Percentiles rank a stretch among this genome's conserved stretches.
These are phyloP conservation scores for Rhytidhysteron rufulum DNA, from an alignment of 2,329 filamentous ascomycete genomes.

Conservation along the genomic window DNA sequence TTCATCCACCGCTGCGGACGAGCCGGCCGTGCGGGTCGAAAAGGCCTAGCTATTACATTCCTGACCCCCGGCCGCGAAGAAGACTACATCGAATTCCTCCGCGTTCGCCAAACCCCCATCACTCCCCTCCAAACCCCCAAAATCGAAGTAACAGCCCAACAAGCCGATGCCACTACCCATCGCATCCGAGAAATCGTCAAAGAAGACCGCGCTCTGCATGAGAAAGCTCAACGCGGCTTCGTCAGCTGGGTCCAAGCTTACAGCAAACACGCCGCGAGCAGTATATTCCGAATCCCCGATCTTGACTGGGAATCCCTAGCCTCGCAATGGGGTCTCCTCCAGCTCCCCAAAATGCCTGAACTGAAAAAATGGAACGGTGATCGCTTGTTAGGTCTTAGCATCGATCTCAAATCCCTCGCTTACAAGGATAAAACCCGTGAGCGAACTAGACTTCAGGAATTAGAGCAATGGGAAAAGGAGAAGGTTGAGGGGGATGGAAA, in stretches of 20 bases:
- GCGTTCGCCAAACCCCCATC: slow-evolving; percentile 83
- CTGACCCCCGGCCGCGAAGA: slow-evolving; percentile 80
- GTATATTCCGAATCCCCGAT: slow-evolving; percentile 80
- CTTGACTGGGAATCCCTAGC: slow-evolving; percentile 83
- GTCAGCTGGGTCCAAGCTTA: slow-evolving; percentile 93
- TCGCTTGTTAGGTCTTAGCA: slow-evolving; percentile 34
- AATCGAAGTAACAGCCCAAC: slow-evolving; percentile 56
- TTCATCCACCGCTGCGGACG: slow-evolving; percentile 65
- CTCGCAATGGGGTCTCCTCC: slow-evolving; percentile 78
- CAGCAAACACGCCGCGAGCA: slow-evolving; percentile 82
- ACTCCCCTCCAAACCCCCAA: slow-evolving; percentile 55
- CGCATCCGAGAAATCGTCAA: slow-evolving; percentile 59
- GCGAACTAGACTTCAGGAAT: slow-evolving; percentile 36
- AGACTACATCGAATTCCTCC: slow-evolving; percentile 83
- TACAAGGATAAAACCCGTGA: slow-evolving; percentile 47
- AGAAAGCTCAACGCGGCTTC: slow-evolving; percentile 87
- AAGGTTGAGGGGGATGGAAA: slow-evolving; percentile 10
- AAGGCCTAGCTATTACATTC: slow-evolving; percentile 80
- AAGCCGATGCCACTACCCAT: slow-evolving; percentile 56
- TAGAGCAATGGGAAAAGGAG: slow-evolving; percentile 24
- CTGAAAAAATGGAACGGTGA: slow-evolving; percentile 47
- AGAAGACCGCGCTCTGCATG: slow-evolving; percentile 66
- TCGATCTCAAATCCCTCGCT: slow-evolving; percentile 38
- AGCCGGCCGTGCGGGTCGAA: slow-evolving; percentile 60
- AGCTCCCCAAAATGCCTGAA: slow-evolving; percentile 92